A percentile compares a stretch with the other conserved stretches of the same genome.
Evolutionary conservation across 23 red algal genomes (phyloP).

Genomic region (Agarophyton chilense): DNA sequence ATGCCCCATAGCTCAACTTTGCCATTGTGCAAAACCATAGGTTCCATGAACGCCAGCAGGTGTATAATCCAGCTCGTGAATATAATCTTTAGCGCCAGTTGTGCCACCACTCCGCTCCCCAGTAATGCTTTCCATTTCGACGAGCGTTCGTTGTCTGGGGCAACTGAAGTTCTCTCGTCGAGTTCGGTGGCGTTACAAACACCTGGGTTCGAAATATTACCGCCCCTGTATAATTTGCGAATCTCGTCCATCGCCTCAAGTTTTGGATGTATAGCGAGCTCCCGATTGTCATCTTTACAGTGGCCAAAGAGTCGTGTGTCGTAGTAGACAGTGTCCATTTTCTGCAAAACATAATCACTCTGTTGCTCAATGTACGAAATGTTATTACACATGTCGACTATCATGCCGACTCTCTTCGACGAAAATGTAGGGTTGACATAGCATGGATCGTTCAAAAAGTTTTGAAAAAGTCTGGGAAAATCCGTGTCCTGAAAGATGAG

Average conservation of each 20-base stretch:
- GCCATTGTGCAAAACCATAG: constrained; percentile 65
- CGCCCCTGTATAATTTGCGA: constrained; percentile 17
- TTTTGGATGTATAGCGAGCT: constrained; percentile 29
- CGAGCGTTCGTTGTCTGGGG: constrained; percentile 1
- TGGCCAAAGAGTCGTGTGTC: constrained; percentile 58
- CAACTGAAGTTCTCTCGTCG: constrained; percentile 49
- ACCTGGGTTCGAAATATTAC: constrained; percentile 49
- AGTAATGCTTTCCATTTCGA: constrained; percentile 54
- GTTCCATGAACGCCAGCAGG: constrained; percentile 55
- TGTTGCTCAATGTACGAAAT: constrained; percentile 45
- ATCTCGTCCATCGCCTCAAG: constrained; percentile 42
- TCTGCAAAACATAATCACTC: constrained; percentile 21
- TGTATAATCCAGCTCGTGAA: constrained; percentile 58
- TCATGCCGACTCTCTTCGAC: constrained; percentile 13
- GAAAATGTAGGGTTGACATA: constrained; percentile 65
- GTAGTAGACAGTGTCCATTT: constrained; percentile 70
- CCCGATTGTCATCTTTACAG: constrained; percentile 38
- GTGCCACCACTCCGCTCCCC: constrained; percentile 53
- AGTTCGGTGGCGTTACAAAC: constrained; percentile 54
- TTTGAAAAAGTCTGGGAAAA: constrained; percentile 47
- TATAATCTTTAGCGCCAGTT: constrained; percentile 54
- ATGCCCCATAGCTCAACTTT: constrained; percentile 68
- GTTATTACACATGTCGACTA: constrained; percentile 58
- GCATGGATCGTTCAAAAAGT: constrained; percentile 67
- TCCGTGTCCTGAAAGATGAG: constrained; percentile 48